Evolutionary conservation across 495 filamentous ascomycete genomes (phyloP).

Genomic region (Aspergillus funiculosus): DNA sequence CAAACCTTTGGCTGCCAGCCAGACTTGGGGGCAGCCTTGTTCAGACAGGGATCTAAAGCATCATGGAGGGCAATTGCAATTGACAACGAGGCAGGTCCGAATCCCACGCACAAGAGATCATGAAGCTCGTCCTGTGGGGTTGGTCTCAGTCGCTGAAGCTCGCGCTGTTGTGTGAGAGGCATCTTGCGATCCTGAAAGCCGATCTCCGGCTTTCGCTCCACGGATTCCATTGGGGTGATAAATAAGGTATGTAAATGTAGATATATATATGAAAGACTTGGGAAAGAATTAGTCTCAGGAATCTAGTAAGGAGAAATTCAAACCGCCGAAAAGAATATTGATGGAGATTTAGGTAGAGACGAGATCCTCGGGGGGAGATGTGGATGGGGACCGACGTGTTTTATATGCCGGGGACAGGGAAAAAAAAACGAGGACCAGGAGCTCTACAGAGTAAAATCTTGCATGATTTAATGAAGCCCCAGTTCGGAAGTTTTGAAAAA

Average conservation of each 20-base stretch:
- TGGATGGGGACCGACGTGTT: constrained; percentile 3
- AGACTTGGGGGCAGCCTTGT: constrained; percentile 20
- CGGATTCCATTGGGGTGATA: constrained; percentile 19
- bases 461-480: constrained; percentile 3
- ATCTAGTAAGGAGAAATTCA: not conserved
- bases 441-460: too few species aligned
- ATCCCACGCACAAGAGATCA: constrained; percentile 86
- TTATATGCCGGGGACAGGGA: constrained; percentile 3
- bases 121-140: constrained; percentile 53
- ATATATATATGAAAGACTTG: not conserved
- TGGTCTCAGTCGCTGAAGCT: constrained; percentile 22
- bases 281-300: constrained; percentile 2
- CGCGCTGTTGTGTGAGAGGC: constrained; percentile 17
- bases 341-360: constrained; percentile 7
- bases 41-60: constrained; percentile 39
- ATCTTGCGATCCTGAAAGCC: constrained; percentile 23
- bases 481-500: not conserved
- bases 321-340: not conserved
- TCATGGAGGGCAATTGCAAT: constrained; percentile 89
- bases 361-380: constrained; percentile 5
- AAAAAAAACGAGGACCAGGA: constrained; percentile 1
- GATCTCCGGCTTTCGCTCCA: constrained; percentile 21
- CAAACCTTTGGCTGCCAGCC: constrained; percentile 57
- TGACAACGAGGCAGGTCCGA: constrained; percentile 89
- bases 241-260: not conserved